These are phyloP conservation scores for Leucocoprinus leucothites DNA, from an alignment of 768 basidiomycete genomes.

Conservation along the genomic window DNA sequence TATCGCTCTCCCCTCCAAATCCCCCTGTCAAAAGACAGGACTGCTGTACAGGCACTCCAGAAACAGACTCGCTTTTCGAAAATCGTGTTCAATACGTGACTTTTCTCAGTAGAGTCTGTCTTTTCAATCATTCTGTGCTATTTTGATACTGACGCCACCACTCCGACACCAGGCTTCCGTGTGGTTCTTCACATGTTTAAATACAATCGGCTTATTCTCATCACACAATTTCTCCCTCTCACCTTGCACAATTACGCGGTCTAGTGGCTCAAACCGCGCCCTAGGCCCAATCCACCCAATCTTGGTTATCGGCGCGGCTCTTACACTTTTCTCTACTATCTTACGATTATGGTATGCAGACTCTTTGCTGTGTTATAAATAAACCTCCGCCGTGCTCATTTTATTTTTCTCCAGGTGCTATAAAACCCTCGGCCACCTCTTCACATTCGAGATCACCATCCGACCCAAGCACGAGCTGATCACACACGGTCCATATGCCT, in stretches of 20 bases:
- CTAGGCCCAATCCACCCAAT: conserved; percentile 4
- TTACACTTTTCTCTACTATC: conserved; percentile 23
- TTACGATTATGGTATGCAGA: conserved; percentile 29
- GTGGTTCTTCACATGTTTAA: conserved; percentile 6
- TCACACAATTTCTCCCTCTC: neutral
- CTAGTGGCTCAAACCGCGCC: neutral
- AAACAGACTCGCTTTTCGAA: conserved; percentile 31
- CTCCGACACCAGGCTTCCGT: conserved; percentile 4
- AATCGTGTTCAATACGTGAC: conserved; percentile 33
- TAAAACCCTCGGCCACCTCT: conserved; percentile 35
- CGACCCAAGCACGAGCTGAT: conserved; percentile 37
- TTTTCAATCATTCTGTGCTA: conserved; percentile 2
- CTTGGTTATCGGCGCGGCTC: conserved; percentile 21
- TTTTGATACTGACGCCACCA: conserved; percentile 22
- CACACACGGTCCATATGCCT: conserved; percentile 40
- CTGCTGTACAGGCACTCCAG: conserved; percentile 21
- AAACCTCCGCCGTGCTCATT: neutral
- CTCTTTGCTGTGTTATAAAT: neutral
- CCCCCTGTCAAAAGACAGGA: conserved; percentile 32
- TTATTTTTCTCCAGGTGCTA: conserved; percentile 28
- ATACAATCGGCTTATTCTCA: neutral
- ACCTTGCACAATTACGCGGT: neutral
- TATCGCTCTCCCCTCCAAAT: conserved; percentile 37
- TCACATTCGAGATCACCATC: conserved; percentile 42
- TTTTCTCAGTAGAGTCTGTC: conserved; percentile 32